Conservation (phyloP, 768 basidiomycete genomes). For the Ramaria sp. region DNA sequence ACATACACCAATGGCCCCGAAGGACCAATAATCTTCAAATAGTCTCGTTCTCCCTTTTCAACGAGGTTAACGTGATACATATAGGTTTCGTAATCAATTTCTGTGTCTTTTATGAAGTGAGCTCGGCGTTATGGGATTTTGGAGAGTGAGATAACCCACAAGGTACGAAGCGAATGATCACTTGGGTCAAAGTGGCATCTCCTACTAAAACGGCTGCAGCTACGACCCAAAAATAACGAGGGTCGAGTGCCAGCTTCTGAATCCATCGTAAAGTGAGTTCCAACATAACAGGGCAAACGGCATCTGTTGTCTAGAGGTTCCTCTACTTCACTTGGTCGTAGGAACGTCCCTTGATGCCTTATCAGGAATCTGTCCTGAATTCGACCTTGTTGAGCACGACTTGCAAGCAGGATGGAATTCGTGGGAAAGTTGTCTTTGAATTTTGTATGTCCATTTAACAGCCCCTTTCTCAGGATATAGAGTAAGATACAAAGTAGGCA, state of each 20-base stretch:
- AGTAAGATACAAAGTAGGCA: no score
- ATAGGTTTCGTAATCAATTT: conserved; percentile 98
- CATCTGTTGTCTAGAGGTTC: no score
- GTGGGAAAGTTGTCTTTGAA: no score
- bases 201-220: conserved; percentile 55
- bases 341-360: no score
- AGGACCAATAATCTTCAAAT: conserved; percentile 72
- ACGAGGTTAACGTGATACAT: conserved; percentile 79
- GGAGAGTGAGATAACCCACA: conserved; percentile 43
- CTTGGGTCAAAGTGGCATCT: conserved; percentile 66
- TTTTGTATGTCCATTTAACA: no score
- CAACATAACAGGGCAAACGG: not conserved
- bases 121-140: conserved; percentile 2
- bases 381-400: no score
- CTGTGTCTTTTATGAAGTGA: conserved; percentile 57
- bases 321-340: no score
- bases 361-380: no score
- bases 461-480: no score
- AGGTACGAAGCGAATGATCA: conserved; percentile 72
- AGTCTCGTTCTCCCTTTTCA: conserved; percentile 73
- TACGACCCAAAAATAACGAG: conserved; percentile 54
- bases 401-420: no score
- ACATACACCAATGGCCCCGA: conserved; percentile 88
- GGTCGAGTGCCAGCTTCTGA: conserved; percentile 34
- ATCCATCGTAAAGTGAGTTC: not conserved